Evolutionary conservation across 2,329 filamentous ascomycete genomes (phyloP), one percentile per base, ranked within the genome.

Genomic region (Cladophialophora carrionii): DNA sequence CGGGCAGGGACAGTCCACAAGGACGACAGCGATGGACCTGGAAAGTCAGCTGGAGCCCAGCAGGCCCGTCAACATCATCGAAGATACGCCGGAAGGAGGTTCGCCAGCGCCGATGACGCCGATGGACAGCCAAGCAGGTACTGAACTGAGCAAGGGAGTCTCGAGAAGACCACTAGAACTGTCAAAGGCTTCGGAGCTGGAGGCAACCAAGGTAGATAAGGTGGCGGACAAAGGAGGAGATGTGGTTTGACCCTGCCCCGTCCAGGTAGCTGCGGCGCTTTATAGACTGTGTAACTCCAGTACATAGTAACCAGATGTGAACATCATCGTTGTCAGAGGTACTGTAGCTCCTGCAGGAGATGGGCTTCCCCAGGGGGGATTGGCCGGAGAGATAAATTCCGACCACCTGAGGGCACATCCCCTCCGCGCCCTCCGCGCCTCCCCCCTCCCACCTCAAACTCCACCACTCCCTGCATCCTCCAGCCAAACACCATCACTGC

Each of bases 41-140:
- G 61, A 61, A n/a, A 64, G 46, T 46, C 43, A 57, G 4, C 29
- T 31, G 26, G 67, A 67, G 43, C 65, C 65, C 12, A 17, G 32
- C 31, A 59, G 67, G 24, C 67, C 64, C 2, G 61, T 69, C 4
- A 59, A 61, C 32, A 61, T 67, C 52, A 67, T 67, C 29, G 57
- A 60, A 17, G 62, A 69, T 14, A 58, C 61, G 2, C 54, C 61
- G 10, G 22, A 14, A 22, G 31, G 29, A 55, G 24, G 29, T 17
- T 41, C 57, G 17, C 46, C 57, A 5, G 26, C 22, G 6, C 37
- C n/a, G 24, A 10, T 10, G 26, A 51, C 56, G 57, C 20, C 24
- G n/a, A 12, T 24, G 57, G 46, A 34, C 8, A n/a, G 17, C 24
- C 43, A 24, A n/a, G 10, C 26, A 34, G 46, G 14, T 14, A 26